Percentiles rank a stretch among this genome's conserved stretches.
phyloP scores from a whole-genome alignment of 1,284 basidiomycete genomes.

The Pascua guehoae region DNA sequence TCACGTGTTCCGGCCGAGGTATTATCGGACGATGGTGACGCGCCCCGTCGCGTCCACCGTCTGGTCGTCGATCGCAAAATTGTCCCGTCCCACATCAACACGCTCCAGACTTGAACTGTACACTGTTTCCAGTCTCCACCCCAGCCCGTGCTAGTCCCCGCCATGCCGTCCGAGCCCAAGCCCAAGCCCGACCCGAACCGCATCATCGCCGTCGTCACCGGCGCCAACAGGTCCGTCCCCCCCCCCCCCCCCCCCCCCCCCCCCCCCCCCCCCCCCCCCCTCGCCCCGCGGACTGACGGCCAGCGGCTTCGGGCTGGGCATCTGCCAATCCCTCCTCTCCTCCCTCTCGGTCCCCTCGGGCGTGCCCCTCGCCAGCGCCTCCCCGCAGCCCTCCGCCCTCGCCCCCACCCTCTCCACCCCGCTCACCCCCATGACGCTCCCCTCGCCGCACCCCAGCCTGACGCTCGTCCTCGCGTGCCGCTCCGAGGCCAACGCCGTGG shows the following conservation, averaged over 20 bases:
- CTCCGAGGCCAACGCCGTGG: conserved; percentile 61
- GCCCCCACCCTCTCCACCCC: conserved; percentile 22
- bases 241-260: conserved; percentile 64
- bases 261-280: conserved; percentile 26
- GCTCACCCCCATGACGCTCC: conserved; percentile 3
- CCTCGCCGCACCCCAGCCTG: conserved; percentile 53
- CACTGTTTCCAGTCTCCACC: no score
- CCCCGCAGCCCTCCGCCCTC: conserved; percentile 28
- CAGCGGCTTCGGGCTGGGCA: conserved; percentile 80
- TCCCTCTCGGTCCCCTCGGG: conserved; percentile 57
- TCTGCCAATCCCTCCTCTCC: conserved; percentile 72
- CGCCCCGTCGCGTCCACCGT: no score
- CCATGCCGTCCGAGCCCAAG: no score
- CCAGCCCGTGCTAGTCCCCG: no score
- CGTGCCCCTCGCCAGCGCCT: conserved; percentile 25
- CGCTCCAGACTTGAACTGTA: no score
- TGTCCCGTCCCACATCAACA: no score
- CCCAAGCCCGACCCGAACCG: no score
- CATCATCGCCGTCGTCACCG: conserved; percentile 60
- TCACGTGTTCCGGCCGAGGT: no score
- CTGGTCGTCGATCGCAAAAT: no score
- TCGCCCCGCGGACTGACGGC: conserved; percentile 14
- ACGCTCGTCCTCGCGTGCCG: conserved; percentile 83
- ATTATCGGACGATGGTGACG: no score
- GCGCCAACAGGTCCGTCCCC: conserved; percentile 62